Evolutionary conservation across 2,329 filamentous ascomycete species (phyloP), one percentile per base, ranked within the genome.

Genomic region (Zopfia rhizophila): DNA sequence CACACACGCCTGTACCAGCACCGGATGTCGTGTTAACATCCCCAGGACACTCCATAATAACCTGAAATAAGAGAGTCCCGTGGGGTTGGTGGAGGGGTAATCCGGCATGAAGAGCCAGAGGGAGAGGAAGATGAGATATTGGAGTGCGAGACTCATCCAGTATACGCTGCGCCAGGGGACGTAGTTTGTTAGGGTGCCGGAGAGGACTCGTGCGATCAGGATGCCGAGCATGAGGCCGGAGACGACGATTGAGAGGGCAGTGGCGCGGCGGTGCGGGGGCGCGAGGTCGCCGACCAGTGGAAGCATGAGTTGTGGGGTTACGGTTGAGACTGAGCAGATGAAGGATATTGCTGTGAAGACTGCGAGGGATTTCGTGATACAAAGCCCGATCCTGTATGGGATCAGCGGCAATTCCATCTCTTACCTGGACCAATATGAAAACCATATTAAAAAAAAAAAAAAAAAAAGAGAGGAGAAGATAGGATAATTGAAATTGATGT

Each of bases 251-350:
- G 87, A 86, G 4, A 93, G 77, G 10, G 87, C 84, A 18, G 84
- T 82, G 1, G 88, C 88, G 10, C 88, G 83, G 19, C 86, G 82
- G 29, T 85, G 74, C 0, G 83, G 77, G 0, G 89, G 88, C 0
- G 90, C 89, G 13, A 93, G 84, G 60, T 93, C 89, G 2, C 89
- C 88, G 0, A 92, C 88, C 0, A 94, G 76, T 0, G 90, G 90
- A 12, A 94, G 84, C 88, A 94, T 90, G 42, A 81, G 66, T 53
- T 81, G 78, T 0, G 89, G 90, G 0, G 90, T 93, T 2, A 93
- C 89, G 0, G 89, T 94, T 2, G 87, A 87, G n/a, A 88, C 72
- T n/a, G 86, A 85, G 8, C 83, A 84, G 41, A 93, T 72, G 70
- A 89, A 93, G 4, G 87, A 90, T 13, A 93, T 76, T 1, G 79